A percentile compares a stretch with the other conserved stretches of the same genome.
These are phyloP conservation scores for Bryoglossum gracile DNA, from an alignment of 495 filamentous ascomycete species.

Conservation along the genomic window DNA sequence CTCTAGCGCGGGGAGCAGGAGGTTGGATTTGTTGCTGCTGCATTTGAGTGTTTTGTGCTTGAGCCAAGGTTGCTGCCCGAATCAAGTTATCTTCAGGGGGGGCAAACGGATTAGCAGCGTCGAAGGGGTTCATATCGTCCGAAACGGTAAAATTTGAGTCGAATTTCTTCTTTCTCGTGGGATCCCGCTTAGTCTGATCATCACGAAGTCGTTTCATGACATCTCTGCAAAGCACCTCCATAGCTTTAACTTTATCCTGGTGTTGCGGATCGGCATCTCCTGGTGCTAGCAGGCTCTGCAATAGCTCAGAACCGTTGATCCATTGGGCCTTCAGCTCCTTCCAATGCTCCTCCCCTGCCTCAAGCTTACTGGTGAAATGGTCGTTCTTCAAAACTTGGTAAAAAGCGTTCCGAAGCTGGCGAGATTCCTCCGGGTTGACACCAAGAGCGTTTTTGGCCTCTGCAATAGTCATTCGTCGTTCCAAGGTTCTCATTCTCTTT, in stretches of 20 bases:
- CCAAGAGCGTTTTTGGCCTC: constrained; percentile 68
- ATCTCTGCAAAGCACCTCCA: constrained; percentile 65
- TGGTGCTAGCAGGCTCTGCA: constrained; percentile 49
- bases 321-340: constrained; percentile 60
- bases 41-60: constrained; percentile 17
- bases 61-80: constrained; percentile 21
- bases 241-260: constrained; percentile 51
- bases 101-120: constrained; percentile 21
- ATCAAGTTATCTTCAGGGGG: constrained; percentile 26
- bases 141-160: constrained; percentile 19
- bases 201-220: constrained; percentile 68
- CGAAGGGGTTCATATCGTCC: constrained; percentile 4
- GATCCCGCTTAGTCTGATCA: constrained; percentile 54
- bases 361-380: constrained; percentile 65
- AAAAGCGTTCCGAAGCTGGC: constrained; percentile 57
- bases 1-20: neutral
- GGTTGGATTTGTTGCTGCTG: neutral
- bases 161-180: constrained; percentile 42
- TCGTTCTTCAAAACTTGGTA: constrained; percentile 60
- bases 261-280: constrained; percentile 49
- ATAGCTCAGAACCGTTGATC: constrained; percentile 50
- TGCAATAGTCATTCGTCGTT: constrained; percentile 57
- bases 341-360: constrained; percentile 67
- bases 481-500: constrained; percentile 62
- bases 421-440: constrained; percentile 63